Percentiles rank a stretch among this genome's conserved stretches.
These are phyloP conservation scores for Cutaneotrichosporon sp. DNA, from an alignment of 1,284 basidiomycete species.

Conservation along the genomic window DNA sequence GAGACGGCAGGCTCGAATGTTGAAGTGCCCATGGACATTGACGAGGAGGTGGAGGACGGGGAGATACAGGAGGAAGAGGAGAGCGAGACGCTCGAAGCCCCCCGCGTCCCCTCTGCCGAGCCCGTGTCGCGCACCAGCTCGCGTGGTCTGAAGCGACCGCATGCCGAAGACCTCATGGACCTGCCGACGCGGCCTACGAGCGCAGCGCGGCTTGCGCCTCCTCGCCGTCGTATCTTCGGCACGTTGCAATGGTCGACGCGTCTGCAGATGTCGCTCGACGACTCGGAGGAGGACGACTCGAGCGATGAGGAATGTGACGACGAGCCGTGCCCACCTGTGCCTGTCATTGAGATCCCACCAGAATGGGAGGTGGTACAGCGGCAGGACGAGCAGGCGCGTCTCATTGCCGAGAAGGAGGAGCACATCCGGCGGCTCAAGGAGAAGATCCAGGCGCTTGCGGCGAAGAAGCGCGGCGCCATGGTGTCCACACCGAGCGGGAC, in stretches of 20 bases:
- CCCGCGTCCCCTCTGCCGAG: neutral
- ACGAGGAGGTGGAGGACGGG: slow-evolving; percentile 37
- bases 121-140: slow-evolving; percentile 9
- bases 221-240: slow-evolving; percentile 25
- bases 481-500: slow-evolving; percentile 6
- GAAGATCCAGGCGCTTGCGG: slow-evolving; percentile 30
- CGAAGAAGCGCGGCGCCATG: slow-evolving; percentile 9
- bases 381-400: slow-evolving; percentile 10
- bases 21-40: slow-evolving; percentile 21
- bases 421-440: slow-evolving; percentile 33
- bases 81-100: neutral
- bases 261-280: slow-evolving; percentile 27
- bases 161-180: slow-evolving; percentile 41
- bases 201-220: slow-evolving; percentile 3
- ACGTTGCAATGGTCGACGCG: slow-evolving; percentile 15
- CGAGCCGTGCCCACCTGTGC: neutral
- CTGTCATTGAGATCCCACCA: slow-evolving; percentile 10
- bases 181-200: slow-evolving; percentile 12
- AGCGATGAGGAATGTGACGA: slow-evolving; percentile 15
- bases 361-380: slow-evolving; percentile 4
- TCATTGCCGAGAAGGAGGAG: slow-evolving; percentile 32
- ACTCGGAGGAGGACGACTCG: slow-evolving; percentile 15
- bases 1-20: slow-evolving; percentile 20
- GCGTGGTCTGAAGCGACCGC: slow-evolving; percentile 32
- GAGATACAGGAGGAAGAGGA: slow-evolving; percentile 25